Conservation (phyloP, 352 stramenopile species). For the Phytophthora citricola region DNA sequence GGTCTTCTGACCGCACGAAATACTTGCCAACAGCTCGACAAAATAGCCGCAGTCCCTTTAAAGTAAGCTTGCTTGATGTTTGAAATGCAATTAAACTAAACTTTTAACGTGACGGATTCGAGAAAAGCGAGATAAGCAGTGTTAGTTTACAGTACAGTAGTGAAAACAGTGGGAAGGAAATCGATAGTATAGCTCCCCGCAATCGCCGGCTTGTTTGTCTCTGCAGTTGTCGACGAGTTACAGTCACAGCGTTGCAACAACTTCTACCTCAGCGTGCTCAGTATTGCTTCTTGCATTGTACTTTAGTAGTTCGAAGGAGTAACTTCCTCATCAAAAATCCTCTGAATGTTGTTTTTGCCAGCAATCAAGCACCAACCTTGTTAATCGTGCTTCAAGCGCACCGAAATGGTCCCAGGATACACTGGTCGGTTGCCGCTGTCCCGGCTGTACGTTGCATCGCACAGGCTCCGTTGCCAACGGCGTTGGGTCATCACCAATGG, state of each 20-base stretch:
- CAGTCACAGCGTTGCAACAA: not conserved
- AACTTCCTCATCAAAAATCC: too few species aligned
- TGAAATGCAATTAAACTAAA: slow-evolving; percentile 9
- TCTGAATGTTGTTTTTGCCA: not conserved
- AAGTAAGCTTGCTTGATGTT: slow-evolving; percentile 19
- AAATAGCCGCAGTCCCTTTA: slow-evolving; percentile 22
- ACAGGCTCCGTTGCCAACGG: not conserved
- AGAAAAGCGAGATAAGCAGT: slow-evolving; percentile 9
- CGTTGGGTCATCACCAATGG: not conserved
- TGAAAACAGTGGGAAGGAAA: too few species aligned
- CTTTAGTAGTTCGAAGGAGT: too few species aligned
- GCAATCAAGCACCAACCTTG: slow-evolving; percentile 1
- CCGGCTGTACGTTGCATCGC: slow-evolving; percentile 19
- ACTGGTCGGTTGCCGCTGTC: slow-evolving; percentile 13
- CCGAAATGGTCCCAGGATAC: slow-evolving; percentile 22
- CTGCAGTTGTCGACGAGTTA: not conserved
- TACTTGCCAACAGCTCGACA: slow-evolving; percentile 5
- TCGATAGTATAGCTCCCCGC: not conserved
- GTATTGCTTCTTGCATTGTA: too few species aligned
- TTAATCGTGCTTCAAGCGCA: slow-evolving; percentile 6
- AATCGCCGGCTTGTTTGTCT: not conserved
- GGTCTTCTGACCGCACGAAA: slow-evolving; percentile 11
- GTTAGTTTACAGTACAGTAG: not conserved
- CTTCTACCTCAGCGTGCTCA: too few species aligned
- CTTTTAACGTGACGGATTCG: not conserved